Base-by-base conservation (phyloP, 495 filamentous ascomycete genomes). In the Penicillium steckii region DNA sequence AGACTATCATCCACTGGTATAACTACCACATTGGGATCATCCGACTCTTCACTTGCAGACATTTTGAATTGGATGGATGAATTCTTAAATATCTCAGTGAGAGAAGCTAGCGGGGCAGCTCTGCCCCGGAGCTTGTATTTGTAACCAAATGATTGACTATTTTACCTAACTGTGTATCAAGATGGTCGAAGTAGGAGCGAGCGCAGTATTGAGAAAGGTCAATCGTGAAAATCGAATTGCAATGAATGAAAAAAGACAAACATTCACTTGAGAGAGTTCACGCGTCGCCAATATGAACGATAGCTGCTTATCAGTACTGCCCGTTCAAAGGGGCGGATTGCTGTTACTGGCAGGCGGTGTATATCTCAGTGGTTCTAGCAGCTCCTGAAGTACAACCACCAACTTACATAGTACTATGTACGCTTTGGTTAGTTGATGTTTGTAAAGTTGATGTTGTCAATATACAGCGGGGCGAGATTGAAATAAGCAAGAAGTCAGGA, bases 1-100 rank as follows among this genome's bases (percentile, higher is more conserved):
- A 65, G 58, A 4, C 52, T 38, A 6, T 52, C 51, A 29, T 66
- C 50, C 15, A 73, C 55, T 4, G 70, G 65, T 23, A 74, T 65
- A 6, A 68, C 52, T 18, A 74, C 55, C 10, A 46, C 12, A 41
- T 65, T 57, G 4, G 58, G 33, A 5, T 68, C 62, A 15, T 62
- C 64, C 17, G 40, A 38, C 1, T 10, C 10, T 25, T 52, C 54
- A 48, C 51, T n/a, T 27, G 52, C 29, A 3, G 46, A 32, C 37
- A 50, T 40, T 27, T 47, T 33, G 33, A 50, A n/a, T 23, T 23
- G 1, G 29, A 23, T 10, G 6, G 26, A 10, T 27, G 26, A 37
- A 37, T 19, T 18, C 4, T 18, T 3, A n/a, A 15, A 4, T 3
- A 25, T 8, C 15, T 30, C 23, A 25, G 41, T 25, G 32, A 8